These are phyloP conservation scores for Hirschioporus abietinus DNA, from an alignment of 768 basidiomycete species.

Conservation along the genomic window DNA sequence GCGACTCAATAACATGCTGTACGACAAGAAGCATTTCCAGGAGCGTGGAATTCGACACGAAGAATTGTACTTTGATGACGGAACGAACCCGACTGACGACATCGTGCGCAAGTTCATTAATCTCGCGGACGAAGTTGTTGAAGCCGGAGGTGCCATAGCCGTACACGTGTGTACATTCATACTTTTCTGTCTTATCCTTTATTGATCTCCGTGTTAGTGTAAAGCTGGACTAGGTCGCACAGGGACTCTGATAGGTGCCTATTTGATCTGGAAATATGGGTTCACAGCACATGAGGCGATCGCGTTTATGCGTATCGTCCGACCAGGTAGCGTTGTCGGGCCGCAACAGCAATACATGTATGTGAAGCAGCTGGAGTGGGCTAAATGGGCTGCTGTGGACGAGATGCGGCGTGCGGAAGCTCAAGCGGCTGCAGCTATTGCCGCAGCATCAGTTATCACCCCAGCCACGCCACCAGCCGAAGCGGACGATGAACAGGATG, in stretches of 20 bases:
- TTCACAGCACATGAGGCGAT: conserved; percentile 96
- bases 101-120: conserved; percentile 91
- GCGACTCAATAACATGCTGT: conserved; percentile 89
- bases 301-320: conserved; percentile 95
- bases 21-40: conserved; percentile 75
- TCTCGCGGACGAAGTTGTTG: conserved; percentile 72
- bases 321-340: conserved; percentile 90
- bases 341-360: conserved; percentile 95
- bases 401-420: conserved; percentile 53
- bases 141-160: conserved; percentile 75
- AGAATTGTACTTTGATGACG: conserved; percentile 96
- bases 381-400: conserved; percentile 87
- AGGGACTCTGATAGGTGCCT: conserved; percentile 95
- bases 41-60: conserved; percentile 84
- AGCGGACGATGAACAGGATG: conserved; percentile 54
- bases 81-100: conserved; percentile 94
- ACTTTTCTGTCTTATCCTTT: conserved; percentile 18
- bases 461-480: conserved; percentile 82
- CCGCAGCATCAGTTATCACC: conserved; percentile 47
- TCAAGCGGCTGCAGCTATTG: conserved; percentile 27
- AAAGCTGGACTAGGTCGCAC: conserved; percentile 97
- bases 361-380: conserved; percentile 90
- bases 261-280: conserved; percentile 97
- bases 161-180: conserved; percentile 63
- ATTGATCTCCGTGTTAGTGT: conserved; percentile 46